These are phyloP conservation scores for Corymbia citriodora DNA, from an alignment of 441 rosid species.

Conservation along the genomic window DNA sequence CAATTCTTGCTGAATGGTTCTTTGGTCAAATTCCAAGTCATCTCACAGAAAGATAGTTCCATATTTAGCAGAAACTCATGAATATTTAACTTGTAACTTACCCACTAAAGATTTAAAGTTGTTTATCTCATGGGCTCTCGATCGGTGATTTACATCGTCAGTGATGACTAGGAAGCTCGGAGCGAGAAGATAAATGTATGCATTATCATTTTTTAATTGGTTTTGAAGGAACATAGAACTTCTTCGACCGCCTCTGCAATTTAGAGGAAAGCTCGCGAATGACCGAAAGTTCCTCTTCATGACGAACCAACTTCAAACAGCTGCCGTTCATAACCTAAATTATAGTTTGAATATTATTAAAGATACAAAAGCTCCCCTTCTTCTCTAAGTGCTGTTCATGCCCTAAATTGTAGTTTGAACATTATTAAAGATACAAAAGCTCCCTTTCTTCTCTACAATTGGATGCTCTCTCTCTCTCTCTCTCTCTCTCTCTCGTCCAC, in stretches of 20 bases:
- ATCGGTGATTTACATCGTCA: background rate
- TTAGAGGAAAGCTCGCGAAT: background rate
- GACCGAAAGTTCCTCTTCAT: background rate
- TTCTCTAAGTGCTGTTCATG: background rate
- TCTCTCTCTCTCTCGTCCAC: background rate
- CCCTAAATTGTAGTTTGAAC: background rate
- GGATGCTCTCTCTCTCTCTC: background rate
- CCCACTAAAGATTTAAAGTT: background rate
- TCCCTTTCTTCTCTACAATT: background rate
- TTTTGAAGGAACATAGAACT: background rate
- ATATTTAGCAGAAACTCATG: background rate
- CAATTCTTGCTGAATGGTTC: background rate
- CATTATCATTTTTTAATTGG: background rate
- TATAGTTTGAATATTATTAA: background rate
- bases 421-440: background rate
- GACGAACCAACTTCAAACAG: background rate
- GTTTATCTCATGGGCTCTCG: background rate
- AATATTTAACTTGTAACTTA: background rate
- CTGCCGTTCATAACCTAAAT: background rate
- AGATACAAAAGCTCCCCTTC: background rate
- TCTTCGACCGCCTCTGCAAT: background rate
- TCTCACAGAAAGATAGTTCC: background rate
- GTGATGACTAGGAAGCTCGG: background rate
- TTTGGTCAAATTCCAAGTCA: background rate
- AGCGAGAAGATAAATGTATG: background rate